Evolutionary conservation across 1,284 basidiomycete genomes (phyloP).

Genomic region (Ceratobasidium theobromae): DNA sequence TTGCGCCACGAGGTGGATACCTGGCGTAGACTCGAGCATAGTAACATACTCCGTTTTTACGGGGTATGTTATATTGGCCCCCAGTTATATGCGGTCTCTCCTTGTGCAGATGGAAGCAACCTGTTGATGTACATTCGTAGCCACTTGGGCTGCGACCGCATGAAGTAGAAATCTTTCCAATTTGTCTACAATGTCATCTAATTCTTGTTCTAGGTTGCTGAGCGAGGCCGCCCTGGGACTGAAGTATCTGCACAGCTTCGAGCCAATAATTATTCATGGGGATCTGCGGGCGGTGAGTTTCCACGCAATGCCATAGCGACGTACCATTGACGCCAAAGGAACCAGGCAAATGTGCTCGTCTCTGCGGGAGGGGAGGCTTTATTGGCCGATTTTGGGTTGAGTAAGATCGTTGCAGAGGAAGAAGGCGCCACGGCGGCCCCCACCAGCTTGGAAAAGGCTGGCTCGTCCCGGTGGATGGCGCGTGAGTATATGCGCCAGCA

Average conservation of each 20-base stretch:
- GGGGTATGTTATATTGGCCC: conserved; percentile 11
- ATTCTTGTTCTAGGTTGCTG: background rate
- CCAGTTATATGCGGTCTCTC: conserved; percentile 3
- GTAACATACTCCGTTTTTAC: background rate
- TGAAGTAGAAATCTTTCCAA: background rate
- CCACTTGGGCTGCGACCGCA: background rate
- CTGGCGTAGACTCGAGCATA: conserved; percentile 10
- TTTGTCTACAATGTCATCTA: background rate
- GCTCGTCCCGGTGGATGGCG: conserved; percentile 24
- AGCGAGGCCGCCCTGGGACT: conserved; percentile 13
- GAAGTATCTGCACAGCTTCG: background rate
- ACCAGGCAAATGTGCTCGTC: conserved; percentile 12
- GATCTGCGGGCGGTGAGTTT: conserved; percentile 18
- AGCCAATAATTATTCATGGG: conserved; percentile 8
- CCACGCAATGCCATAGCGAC: background rate
- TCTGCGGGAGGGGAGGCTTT: background rate
- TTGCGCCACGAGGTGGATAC: conserved; percentile 8
- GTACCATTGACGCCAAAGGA: background rate
- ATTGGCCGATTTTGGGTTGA: conserved; percentile 2
- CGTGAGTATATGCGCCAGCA: background rate
- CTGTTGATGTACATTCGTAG: background rate
- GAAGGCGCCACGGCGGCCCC: background rate
- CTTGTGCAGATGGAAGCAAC: conserved; percentile 5
- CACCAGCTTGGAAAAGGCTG: background rate
- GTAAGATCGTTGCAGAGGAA: conserved; percentile 1